Evolutionary conservation across 805 yeast genomes (phyloP), one percentile per base, ranked within the genome.

Genomic region (Suhomyces emberorum): DNA sequence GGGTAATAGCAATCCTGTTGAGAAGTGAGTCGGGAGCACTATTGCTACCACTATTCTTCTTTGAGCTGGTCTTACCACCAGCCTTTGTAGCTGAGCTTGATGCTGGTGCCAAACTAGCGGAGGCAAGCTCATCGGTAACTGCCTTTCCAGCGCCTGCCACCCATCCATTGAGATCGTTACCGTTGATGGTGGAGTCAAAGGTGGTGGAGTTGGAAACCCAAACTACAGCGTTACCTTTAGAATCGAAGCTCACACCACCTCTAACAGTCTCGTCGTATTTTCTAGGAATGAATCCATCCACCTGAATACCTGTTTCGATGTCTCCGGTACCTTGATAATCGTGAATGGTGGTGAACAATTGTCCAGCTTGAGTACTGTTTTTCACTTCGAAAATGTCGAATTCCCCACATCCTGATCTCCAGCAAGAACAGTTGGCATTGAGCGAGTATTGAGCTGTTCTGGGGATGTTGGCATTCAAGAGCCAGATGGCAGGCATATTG

Each of bases 351-450:
- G 88, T 69, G 60, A 67, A 80, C 47, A 83, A 68, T 39, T 79
- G 70, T 34, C 57, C 58, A 17, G 74, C 56, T 44, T 76, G 76
- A 11, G 87, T 77, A 38, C 64, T 60, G 59, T 83, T 83, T 77
- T 80, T 73, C 27, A 78, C 79, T 63, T 83, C 91, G 54, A 83
- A 83, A 47, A 81, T 74, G 59, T 83, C 91, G 48, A 77, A 81
- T 59, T 83, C 88, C 55, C 89, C 88, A 60, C 88, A 81, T 8
- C 89, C 91, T 19, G 82, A 71, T 30, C 74, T 66, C 89, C 89
- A 83, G 51, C 88, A 79, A 5, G 88, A 81, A 58, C 88, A 83
- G 53, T 76, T 77, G 24, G 65, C 62, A 46, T 76, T 77, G 4
- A 61, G 42, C 32, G 81, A 78, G 54, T 81, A 83, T 59, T 83